Evolutionary conservation across 371 early-diverging fungal species (phyloP).

Genomic region (Gilbertella persicaria): DNA sequence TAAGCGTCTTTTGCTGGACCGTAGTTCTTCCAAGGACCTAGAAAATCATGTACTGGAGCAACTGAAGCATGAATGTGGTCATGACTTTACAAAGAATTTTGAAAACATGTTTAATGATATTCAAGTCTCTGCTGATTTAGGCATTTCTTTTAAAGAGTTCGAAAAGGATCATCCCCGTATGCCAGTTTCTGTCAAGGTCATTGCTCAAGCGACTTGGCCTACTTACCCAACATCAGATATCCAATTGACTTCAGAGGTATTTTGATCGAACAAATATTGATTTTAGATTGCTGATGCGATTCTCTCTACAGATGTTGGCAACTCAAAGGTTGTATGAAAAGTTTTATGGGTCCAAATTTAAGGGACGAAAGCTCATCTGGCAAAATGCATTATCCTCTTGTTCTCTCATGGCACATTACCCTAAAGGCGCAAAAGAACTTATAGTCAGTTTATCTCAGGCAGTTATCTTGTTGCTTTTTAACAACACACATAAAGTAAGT

Average conservation of each 20-base stretch:
- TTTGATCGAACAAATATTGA: constrained; percentile 8
- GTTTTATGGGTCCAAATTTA: constrained; percentile 78
- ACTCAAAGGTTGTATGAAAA: constrained; percentile 68
- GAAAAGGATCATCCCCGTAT: constrained; percentile 34
- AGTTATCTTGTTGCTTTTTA: constrained; percentile 75
- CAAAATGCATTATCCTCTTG: constrained; percentile 81
- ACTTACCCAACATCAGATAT: constrained; percentile 72
- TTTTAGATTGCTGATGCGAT: not conserved
- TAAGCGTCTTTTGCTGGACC: constrained; percentile 79
- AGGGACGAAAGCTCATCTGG: constrained; percentile 83
- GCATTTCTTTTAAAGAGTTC: constrained; percentile 42
- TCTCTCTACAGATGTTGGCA: constrained; percentile 53
- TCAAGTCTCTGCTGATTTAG: constrained; percentile 73
- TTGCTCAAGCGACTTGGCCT: constrained; percentile 92
- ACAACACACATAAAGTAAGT: constrained; percentile 40
- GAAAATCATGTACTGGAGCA: constrained; percentile 85
- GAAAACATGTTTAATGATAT: constrained; percentile 96
- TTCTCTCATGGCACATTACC: constrained; percentile 66
- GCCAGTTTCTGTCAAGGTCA: constrained; percentile 77
- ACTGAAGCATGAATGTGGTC: constrained; percentile 87
- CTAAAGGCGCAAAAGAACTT: constrained; percentile 64
- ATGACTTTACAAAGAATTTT: constrained; percentile 84
- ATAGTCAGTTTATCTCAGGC: constrained; percentile 76
- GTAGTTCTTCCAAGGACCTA: constrained; percentile 75
- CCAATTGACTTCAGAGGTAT: constrained; percentile 69